Evolutionary conservation across 139 green algal genomes (phyloP), one percentile per base, ranked within the genome.

Genomic region (Micromonas pusilla): DNA sequence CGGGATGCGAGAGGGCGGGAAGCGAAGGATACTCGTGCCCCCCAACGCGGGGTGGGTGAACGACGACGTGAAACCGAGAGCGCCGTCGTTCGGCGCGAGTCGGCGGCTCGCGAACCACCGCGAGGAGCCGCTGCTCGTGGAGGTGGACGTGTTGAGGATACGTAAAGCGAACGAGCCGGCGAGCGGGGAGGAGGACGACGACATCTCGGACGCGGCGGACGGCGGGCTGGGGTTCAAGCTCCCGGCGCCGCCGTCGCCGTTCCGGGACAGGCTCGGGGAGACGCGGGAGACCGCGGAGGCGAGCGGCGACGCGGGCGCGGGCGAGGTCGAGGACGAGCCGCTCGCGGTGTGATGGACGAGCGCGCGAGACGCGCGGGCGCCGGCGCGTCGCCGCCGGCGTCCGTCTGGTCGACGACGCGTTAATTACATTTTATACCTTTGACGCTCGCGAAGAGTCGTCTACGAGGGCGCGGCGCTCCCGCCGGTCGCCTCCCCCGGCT

Each of bases 1-100:
- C 37, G 89, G 87, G 30, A 93, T 93, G 89, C 68, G 79, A 26
- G 77, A 83, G 53, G 89, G 89, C 9, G 87, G 87, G 23, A 70
- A 73, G 54, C 81, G 88, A 19, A 64, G 88, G 0, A 79, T 92
- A 21, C 75, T 91, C 19, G 75, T 92, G 34, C 88, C 88, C 20
- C 88, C 88, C 0, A 38, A 73, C 21, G 33, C 81, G 9, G 88
- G 88, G 34, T 92, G 86, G 86, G 70, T 78, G 28, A 66, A 63
- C 36, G 82, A 88, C 52, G 80, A 79, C 28, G 85, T 86, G 30
- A 39, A 78, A 1, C 86, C 85, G 0, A 74, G 60, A 0, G 80
- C 81, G 21, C 74, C 83, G 32, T 86, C 85, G 0, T 92, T 90
- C 81, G 88, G 88, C 21, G 87, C 81, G 57, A 65, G 72, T 67